Percentiles rank a stretch among this genome's conserved stretches.
These are phyloP conservation scores for Kwoniella sp. DNA, from an alignment of 768 basidiomycete species.

Conservation along the genomic window DNA sequence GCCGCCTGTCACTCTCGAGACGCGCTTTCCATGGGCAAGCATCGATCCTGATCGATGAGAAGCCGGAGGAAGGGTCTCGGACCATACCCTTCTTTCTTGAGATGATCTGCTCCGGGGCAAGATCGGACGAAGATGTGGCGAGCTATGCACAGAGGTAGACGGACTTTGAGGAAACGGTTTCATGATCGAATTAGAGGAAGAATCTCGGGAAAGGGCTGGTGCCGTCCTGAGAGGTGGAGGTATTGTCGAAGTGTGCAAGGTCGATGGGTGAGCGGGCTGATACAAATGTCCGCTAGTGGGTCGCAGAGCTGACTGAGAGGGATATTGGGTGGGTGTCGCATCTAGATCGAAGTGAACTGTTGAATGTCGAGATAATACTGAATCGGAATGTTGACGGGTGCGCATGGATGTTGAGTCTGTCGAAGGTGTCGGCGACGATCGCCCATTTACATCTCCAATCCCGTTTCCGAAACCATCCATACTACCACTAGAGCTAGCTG, in stretches of 20 bases:
- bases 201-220: conserved; percentile 25
- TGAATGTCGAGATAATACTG: conserved; percentile 13
- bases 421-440: conserved; percentile 9
- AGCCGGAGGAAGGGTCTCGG: conserved; percentile 13
- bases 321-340: neutral
- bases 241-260: conserved; percentile 17
- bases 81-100: conserved; percentile 26
- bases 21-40: conserved; percentile 29
- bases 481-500: neutral
- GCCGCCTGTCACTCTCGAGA: conserved; percentile 39
- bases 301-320: conserved; percentile 9
- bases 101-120: conserved; percentile 15
- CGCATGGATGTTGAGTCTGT: neutral
- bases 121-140: neutral
- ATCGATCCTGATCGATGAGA: conserved; percentile 23
- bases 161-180: conserved; percentile 8
- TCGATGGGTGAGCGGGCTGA: conserved; percentile 22
- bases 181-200: conserved; percentile 22
- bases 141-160: neutral
- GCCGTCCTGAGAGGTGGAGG: conserved; percentile 17
- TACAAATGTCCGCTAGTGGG: conserved; percentile 7
- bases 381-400: conserved; percentile 9
- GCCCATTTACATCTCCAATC: neutral
- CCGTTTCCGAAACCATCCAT: neutral
- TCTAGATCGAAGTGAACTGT: conserved; percentile 19